Conservation (phyloP, 2,329 filamentous ascomycete species). For the Neonectria sp. region DNA sequence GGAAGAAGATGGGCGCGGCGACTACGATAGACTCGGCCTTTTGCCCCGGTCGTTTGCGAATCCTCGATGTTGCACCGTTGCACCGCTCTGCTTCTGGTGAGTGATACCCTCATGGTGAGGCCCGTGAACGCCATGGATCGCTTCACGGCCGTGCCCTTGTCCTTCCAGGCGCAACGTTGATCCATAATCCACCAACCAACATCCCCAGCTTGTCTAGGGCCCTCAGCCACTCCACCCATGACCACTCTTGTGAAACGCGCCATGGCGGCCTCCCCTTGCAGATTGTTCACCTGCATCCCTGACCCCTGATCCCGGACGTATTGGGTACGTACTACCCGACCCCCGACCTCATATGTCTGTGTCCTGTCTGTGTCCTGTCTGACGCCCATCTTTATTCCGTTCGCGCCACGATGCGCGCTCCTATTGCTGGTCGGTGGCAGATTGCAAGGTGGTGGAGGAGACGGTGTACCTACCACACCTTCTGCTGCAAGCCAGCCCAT, state of each 20-base stretch:
- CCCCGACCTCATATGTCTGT: too few species aligned
- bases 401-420: too few species aligned
- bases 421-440: background rate
- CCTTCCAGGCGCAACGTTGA: constrained; percentile 1
- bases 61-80: constrained; percentile 10
- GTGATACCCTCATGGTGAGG: constrained; percentile 38
- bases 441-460: background rate
- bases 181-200: constrained; percentile 30
- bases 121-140: too few species aligned
- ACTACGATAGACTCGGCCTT: constrained; percentile 19
- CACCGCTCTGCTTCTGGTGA: constrained; percentile 3
- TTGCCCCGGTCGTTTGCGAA: constrained; percentile 15
- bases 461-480: background rate
- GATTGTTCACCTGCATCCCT: constrained; percentile 18
- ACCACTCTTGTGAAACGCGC: constrained; percentile 31
- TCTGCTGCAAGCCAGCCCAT: background rate
- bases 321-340: background rate
- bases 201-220: constrained; percentile 5
- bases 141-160: too few species aligned
- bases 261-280: constrained; percentile 30
- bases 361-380: too few species aligned
- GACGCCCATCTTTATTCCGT: too few species aligned
- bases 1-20: too few species aligned
- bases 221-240: constrained; percentile 12
- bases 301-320: constrained; percentile 7